Evolutionary conservation across 495 filamentous ascomycete species (phyloP).

Genomic region (Cryomyces minteri): DNA sequence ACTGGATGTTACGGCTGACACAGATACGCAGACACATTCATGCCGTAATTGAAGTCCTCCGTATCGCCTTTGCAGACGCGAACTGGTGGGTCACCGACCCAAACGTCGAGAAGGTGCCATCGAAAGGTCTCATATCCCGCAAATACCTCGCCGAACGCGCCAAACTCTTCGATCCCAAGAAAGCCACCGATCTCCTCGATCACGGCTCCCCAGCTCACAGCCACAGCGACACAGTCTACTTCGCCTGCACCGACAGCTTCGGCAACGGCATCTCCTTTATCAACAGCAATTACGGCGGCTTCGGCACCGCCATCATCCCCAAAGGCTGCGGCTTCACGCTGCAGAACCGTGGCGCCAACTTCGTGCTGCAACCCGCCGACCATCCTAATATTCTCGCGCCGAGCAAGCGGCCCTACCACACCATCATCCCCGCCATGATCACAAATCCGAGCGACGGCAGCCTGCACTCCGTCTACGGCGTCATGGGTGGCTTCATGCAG

Average conservation of each 20-base stretch:
- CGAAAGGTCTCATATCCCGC: conserved; percentile 36
- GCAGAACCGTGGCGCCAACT: conserved; percentile 85
- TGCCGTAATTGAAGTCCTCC: conserved; percentile 71
- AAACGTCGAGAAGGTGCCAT: conserved; percentile 44
- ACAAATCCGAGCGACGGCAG: conserved; percentile 54
- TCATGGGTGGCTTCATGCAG: conserved; percentile 99
- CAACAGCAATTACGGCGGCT: conserved; percentile 84
- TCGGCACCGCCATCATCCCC: conserved; percentile 79
- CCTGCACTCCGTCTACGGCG: conserved; percentile 73
- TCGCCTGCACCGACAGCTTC: conserved; percentile 55
- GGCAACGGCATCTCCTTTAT: conserved; percentile 95
- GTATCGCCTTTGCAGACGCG: conserved; percentile 84
- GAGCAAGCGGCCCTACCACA: conserved; percentile 87
- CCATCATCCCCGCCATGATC: conserved; percentile 85
- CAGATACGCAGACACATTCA: conserved; percentile 49
- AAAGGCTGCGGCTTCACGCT: conserved; percentile 72
- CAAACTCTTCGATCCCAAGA: conserved; percentile 43
- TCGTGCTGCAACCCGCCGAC: conserved; percentile 36
- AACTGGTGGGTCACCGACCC: conserved; percentile 84
- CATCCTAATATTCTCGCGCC: conserved; percentile 72
- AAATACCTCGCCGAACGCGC: conserved; percentile 51
- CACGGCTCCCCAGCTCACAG: conserved; percentile 53
- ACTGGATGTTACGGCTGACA: background rate
- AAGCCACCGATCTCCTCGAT: conserved; percentile 33
- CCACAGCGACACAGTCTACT: conserved; percentile 82